A percentile compares a stretch with the other conserved stretches of the same genome.
These are phyloP conservation scores for Sphagnurus paluster DNA, from an alignment of 1,284 basidiomycete species.

Conservation along the genomic window DNA sequence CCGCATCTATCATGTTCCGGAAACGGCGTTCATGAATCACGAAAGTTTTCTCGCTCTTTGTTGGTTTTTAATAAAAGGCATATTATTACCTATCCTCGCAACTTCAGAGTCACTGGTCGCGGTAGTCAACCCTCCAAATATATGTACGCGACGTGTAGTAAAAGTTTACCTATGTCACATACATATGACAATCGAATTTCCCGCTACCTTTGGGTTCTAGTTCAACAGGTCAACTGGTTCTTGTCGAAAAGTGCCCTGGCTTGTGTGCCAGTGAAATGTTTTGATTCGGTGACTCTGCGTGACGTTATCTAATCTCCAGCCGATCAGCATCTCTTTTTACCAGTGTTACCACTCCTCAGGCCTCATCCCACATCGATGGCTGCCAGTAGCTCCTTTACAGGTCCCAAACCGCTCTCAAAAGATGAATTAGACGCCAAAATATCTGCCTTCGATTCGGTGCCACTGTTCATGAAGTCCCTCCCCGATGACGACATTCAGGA, in stretches of 20 bases:
- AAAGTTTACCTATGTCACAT: too few species aligned
- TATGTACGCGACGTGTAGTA: too few species aligned
- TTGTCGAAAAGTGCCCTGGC: too few species aligned
- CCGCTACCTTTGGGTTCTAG: too few species aligned
- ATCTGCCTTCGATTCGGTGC: conserved; percentile 56
- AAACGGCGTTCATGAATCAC: too few species aligned
- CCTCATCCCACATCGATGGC: conserved; percentile 1
- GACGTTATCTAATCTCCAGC: neutral
- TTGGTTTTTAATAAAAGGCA: too few species aligned
- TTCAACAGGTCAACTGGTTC: too few species aligned
- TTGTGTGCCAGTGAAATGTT: neutral
- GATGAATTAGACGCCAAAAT: conserved; percentile 47
- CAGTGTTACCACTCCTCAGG: neutral
- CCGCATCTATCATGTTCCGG: conserved; percentile 27
- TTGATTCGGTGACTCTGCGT: neutral
- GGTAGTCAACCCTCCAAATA: too few species aligned
- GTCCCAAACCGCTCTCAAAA: conserved; percentile 37
- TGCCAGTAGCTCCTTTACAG: conserved; percentile 29
- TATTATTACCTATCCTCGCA: too few species aligned
- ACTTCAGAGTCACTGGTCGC: too few species aligned
- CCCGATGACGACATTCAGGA: conserved; percentile 69
- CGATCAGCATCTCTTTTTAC: neutral
- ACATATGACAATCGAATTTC: too few species aligned
- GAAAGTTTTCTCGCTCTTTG: too few species aligned
- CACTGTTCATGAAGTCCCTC: conserved; percentile 92